These are phyloP conservation scores for Zasmidium angulare DNA, from an alignment of 2,329 filamentous ascomycete species.

Conservation along the genomic window DNA sequence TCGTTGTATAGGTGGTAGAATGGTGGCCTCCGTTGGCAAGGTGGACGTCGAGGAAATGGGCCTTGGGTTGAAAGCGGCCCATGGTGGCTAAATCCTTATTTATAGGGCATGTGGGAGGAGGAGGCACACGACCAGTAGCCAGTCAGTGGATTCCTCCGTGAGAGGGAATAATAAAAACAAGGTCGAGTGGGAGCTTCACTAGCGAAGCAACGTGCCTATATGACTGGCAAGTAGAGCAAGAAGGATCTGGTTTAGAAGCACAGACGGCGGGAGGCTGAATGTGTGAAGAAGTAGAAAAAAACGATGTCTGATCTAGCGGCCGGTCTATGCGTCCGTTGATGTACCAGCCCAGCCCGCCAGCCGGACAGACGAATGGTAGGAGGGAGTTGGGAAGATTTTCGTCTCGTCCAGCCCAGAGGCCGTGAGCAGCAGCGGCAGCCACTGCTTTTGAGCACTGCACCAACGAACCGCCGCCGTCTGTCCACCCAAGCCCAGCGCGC, in stretches of 20 bases:
- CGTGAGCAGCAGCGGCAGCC: no score
- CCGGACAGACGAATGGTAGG: background rate
- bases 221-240: constrained; percentile 14
- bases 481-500: no score
- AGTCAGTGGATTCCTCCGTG: no score
- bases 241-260: constrained; percentile 3
- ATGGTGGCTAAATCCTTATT: constrained; percentile 6
- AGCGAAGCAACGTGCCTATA: constrained; percentile 20
- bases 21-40: constrained; percentile 18
- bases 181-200: background rate
- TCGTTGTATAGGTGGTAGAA: background rate
- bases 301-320: constrained; percentile 3
- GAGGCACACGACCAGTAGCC: constrained; percentile 7
- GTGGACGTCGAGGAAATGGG: constrained; percentile 24
- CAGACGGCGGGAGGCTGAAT: background rate
- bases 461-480: no score
- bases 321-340: background rate
- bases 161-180: background rate
- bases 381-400: background rate
- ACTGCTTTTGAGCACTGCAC: background rate
- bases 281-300: background rate
- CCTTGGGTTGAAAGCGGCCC: constrained; percentile 20
- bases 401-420: no score
- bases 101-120: constrained; percentile 2
- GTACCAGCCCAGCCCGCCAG: background rate